A percentile compares a stretch with the other conserved stretches of the same genome.
Evolutionary conservation across 108 stramenopile species (phyloP).

Genomic region (Aurantiochytrium sp.): DNA sequence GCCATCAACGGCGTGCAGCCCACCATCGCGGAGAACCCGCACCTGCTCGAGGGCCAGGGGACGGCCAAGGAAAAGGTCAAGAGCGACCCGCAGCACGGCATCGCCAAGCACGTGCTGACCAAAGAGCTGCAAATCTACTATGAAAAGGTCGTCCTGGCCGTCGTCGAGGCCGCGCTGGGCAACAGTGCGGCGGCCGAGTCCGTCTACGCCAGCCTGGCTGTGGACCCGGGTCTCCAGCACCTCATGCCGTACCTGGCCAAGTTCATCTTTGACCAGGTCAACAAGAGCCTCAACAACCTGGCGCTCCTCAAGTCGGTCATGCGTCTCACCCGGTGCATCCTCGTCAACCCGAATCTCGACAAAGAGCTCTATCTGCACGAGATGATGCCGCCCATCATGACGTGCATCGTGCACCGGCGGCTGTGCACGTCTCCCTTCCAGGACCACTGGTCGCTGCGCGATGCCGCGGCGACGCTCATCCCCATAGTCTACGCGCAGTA

Average conservation of each 20-base stretch:
- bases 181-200: constrained; percentile 14
- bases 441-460: constrained; percentile 23
- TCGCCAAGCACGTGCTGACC: neutral
- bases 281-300: constrained; percentile 7
- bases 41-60: neutral
- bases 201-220: constrained; percentile 12
- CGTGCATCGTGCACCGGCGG: constrained; percentile 13
- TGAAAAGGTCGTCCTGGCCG: constrained; percentile 17
- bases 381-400: constrained; percentile 25
- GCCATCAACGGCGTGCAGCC: constrained; percentile 12
- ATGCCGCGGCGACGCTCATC: neutral
- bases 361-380: constrained; percentile 15
- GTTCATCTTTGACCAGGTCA: constrained; percentile 25
- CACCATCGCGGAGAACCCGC: constrained; percentile 27
- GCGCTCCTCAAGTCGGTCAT: constrained; percentile 9
- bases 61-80: constrained; percentile 4
- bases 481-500: constrained; percentile 6
- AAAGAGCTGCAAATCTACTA: constrained; percentile 21
- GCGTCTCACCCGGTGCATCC: constrained; percentile 7
- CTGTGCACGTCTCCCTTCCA: constrained; percentile 9
- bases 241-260: constrained; percentile 29
- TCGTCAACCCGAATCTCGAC: constrained; percentile 20
- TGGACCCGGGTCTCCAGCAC: constrained; percentile 12
- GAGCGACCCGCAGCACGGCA: neutral
- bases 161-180: constrained; percentile 15